A percentile compares a stretch with the other conserved stretches of the same genome.
Evolutionary conservation across 495 filamentous ascomycete genomes (phyloP).

Genomic region (Bombardia bombarda): DNA sequence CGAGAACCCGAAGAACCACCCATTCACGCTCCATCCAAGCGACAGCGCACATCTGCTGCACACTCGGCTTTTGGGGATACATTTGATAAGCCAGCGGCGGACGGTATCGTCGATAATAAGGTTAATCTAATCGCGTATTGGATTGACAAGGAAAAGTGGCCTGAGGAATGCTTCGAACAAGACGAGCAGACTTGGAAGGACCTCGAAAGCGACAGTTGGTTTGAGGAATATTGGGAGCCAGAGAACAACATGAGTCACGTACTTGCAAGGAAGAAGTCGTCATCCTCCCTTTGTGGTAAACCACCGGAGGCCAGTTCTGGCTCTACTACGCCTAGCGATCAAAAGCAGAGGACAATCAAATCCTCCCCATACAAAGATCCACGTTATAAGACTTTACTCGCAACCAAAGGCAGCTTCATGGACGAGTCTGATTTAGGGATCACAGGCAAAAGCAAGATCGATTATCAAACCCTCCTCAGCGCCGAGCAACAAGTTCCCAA

Average conservation of each 20-base stretch:
- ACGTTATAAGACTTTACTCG: constrained; percentile 25
- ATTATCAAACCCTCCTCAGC: constrained; percentile 24
- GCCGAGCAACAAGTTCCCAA: constrained; percentile 21
- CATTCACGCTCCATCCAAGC: too few relatives aligned
- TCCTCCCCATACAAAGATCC: constrained; percentile 29
- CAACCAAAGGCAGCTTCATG: constrained; percentile 36
- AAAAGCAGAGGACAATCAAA: constrained; percentile 17
- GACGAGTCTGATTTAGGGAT: constrained; percentile 21
- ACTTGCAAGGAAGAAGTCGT: not conserved
- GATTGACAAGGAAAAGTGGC: too few relatives aligned
- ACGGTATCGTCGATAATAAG: not conserved
- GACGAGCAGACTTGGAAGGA: not conserved
- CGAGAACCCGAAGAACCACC: too few relatives aligned
- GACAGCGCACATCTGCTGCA: constrained; percentile 6
- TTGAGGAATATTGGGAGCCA: too few relatives aligned
- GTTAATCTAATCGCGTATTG: not conserved
- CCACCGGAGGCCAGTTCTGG: not conserved
- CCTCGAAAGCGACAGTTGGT: too few relatives aligned
- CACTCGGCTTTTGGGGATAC: constrained; percentile 1
- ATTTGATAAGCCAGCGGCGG: constrained; percentile 4
- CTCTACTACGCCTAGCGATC: constrained; percentile 1
- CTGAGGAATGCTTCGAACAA: not conserved
- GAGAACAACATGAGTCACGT: not conserved
- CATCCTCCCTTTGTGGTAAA: not conserved
- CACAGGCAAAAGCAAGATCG: constrained; percentile 14